phyloP scores from a whole-genome alignment of 345 rosid species.

The Bretschneidera sinensis region DNA sequence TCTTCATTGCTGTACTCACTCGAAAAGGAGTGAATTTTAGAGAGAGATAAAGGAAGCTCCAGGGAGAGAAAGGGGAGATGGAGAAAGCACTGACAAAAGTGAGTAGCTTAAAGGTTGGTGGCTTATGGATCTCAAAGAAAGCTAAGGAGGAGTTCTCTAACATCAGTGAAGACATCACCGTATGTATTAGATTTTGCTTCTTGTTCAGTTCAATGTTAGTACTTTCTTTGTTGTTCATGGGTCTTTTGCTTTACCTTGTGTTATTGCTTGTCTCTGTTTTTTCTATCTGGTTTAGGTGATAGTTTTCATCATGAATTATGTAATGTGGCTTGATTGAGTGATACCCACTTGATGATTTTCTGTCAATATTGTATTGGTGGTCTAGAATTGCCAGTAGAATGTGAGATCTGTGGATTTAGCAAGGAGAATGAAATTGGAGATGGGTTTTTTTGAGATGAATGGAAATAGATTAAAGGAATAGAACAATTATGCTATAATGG shows the following conservation, averaged over 20 bases:
- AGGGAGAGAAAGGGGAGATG: constrained; percentile 33
- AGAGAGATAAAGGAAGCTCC: not conserved
- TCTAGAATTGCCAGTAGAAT: constrained; percentile 13
- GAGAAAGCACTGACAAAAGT: constrained; percentile 92
- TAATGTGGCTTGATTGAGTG: constrained; percentile 27
- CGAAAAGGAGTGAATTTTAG: constrained; percentile 6
- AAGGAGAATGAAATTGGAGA: constrained; percentile 9
- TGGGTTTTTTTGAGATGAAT: constrained; percentile 10
- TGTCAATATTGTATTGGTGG: constrained; percentile 10
- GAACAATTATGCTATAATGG: not conserved
- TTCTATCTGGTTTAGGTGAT: too few relatives aligned
- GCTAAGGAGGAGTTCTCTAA: constrained; percentile 86
- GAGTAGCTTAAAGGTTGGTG: constrained; percentile 74
- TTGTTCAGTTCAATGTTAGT: too few relatives aligned
- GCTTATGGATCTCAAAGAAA: constrained; percentile 88
- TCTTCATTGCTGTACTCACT: not conserved
- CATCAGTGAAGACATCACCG: constrained; percentile 77
- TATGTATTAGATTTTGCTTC: constrained; percentile 27
- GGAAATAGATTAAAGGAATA: not conserved
- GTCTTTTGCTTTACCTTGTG: not conserved
- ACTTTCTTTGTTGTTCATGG: too few relatives aligned
- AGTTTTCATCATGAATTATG: too few relatives aligned
- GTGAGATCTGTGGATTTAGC: constrained; percentile 25
- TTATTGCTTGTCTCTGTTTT: too few relatives aligned
- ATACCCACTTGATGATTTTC: constrained; percentile 7